Evolutionary conservation across 2,329 filamentous ascomycete genomes (phyloP).

Genomic region (Aspergillus ibericus): DNA sequence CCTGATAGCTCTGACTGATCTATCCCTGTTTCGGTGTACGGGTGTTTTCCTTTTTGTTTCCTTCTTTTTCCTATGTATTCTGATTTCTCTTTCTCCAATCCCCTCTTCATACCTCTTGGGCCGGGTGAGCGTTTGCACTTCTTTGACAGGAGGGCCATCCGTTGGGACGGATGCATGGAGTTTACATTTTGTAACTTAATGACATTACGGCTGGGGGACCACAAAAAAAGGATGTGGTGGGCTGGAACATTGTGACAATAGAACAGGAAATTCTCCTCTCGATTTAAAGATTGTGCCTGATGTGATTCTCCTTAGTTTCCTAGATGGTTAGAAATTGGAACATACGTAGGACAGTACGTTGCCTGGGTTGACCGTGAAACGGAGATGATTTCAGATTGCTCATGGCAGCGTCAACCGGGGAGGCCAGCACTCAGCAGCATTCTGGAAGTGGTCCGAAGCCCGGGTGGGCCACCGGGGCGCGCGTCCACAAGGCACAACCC

Average conservation of each 20-base stretch:
- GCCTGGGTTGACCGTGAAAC: too few relatives aligned
- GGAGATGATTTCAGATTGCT: too few relatives aligned
- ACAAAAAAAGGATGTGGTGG: constrained; percentile 36
- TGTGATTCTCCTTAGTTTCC: too few relatives aligned
- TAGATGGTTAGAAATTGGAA: too few relatives aligned
- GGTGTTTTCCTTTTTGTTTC: constrained; percentile 34
- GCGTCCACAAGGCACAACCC: too few relatives aligned
- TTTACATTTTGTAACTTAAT: constrained; percentile 42
- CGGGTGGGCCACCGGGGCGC: neutral
- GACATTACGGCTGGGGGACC: constrained; percentile 39
- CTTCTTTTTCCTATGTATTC: constrained; percentile 15
- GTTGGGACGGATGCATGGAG: constrained; percentile 27
- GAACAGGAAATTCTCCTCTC: constrained; percentile 46
- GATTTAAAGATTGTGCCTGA: constrained; percentile 15
- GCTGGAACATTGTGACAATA: constrained; percentile 40
- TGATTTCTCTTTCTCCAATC: constrained; percentile 12
- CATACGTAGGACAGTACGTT: neutral
- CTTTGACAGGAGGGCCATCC: constrained; percentile 15
- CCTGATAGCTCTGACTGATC: constrained; percentile 27
- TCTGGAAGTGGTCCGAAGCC: neutral
- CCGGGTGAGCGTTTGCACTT: constrained; percentile 20
- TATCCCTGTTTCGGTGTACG: constrained; percentile 35
- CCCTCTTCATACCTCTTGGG: constrained; percentile 26
- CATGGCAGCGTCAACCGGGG: too few relatives aligned
- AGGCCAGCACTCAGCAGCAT: neutral